phyloP scores from a whole-genome alignment of 208 protist genomes.

The Leptomonas pyrrhocoris region DNA sequence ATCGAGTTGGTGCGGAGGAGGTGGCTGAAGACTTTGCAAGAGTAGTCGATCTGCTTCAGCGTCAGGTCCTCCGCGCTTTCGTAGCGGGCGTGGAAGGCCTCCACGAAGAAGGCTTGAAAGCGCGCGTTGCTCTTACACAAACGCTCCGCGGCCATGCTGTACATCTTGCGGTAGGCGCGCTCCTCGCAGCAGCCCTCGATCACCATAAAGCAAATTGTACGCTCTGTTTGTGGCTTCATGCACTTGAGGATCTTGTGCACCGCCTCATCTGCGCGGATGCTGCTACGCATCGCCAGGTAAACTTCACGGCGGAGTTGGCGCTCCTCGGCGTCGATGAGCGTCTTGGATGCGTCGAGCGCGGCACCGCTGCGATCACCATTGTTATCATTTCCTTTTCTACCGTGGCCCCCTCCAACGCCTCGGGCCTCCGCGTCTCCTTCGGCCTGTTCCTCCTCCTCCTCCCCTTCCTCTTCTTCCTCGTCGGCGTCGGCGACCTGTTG shows the following conservation, averaged over 20 bases:
- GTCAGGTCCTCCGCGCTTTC: slow-evolving; percentile 92
- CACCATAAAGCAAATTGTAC: slow-evolving; percentile 95
- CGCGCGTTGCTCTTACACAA: slow-evolving; percentile 94
- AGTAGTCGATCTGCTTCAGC: slow-evolving; percentile 97
- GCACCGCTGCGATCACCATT: neutral
- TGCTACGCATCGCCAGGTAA: slow-evolving; percentile 98
- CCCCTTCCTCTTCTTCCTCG: slow-evolving; percentile 42
- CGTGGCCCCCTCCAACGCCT: no score
- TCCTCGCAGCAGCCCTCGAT: slow-evolving; percentile 98
- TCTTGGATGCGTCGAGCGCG: slow-evolving; percentile 37
- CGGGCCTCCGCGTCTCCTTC: no score
- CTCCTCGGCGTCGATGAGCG: slow-evolving; percentile 61
- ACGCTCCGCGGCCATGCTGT: slow-evolving; percentile 95
- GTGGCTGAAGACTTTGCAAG: slow-evolving; percentile 97
- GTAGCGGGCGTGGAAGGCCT: slow-evolving; percentile 93
- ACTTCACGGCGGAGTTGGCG: slow-evolving; percentile 94
- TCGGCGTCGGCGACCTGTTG: slow-evolving; percentile 63
- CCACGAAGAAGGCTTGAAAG: slow-evolving; percentile 91
- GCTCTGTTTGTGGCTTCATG: slow-evolving; percentile 74
- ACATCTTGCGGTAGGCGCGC: slow-evolving; percentile 95
- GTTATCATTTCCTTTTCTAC: no score
- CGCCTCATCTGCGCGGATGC: slow-evolving; percentile 96
- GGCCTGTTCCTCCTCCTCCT: slow-evolving; percentile 41
- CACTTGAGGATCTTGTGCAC: slow-evolving; percentile 98
- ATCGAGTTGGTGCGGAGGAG: slow-evolving; percentile 95